Evolutionary conservation across 164 flowering plant species (phyloP).

Genomic region (Magnolia changhungtana): DNA sequence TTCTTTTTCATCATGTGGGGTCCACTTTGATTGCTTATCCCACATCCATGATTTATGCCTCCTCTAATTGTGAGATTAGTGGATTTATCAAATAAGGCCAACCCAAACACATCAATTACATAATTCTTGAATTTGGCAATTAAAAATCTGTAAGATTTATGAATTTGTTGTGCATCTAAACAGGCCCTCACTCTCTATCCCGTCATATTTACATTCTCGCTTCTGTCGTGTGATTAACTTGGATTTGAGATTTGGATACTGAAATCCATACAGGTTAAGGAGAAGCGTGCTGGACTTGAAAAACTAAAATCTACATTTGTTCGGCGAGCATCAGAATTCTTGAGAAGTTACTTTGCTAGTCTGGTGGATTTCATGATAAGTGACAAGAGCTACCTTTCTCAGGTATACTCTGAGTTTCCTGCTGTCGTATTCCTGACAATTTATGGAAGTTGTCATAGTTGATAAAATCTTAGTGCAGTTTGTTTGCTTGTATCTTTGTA

Average conservation of each 20-base stretch:
- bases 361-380: constrained; percentile 97
- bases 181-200: too few relatives aligned
- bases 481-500: constrained; percentile 28
- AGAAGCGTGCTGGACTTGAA: constrained; percentile 90
- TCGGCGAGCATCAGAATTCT: constrained; percentile 90
- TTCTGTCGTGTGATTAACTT: neutral
- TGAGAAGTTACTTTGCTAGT: constrained; percentile 91
- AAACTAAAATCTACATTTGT: constrained; percentile 76
- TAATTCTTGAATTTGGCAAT: too few relatives aligned
- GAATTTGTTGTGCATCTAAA: too few relatives aligned
- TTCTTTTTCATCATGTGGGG: too few relatives aligned
- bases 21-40: too few relatives aligned
- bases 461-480: constrained; percentile 9
- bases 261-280: constrained; percentile 61
- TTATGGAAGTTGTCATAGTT: neutral
- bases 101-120: too few relatives aligned
- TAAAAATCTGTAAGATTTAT: too few relatives aligned
- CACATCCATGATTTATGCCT: too few relatives aligned
- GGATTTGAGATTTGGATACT: neutral
- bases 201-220: too few relatives aligned
- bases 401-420: constrained; percentile 40
- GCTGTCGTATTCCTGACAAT: neutral
- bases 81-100: too few relatives aligned
- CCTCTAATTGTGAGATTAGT: too few relatives aligned
- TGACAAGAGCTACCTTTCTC: constrained; percentile 96